A percentile compares a stretch with the other conserved stretches of the same genome.
Conservation (phyloP, 176 grass and related monocot species). For the Stipa capillata region DNA sequence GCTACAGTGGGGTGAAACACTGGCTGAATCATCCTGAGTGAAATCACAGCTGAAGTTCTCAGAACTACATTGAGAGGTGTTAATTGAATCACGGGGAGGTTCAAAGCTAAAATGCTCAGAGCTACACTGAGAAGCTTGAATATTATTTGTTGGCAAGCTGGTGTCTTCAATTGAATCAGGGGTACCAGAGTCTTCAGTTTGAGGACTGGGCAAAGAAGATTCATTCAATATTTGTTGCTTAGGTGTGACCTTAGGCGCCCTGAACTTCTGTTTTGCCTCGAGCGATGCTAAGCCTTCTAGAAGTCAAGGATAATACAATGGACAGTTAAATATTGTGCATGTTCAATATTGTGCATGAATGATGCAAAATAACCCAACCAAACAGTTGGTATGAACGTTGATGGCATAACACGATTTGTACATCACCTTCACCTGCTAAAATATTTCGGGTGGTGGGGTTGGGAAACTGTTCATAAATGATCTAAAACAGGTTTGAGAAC, state of each 20-base stretch:
- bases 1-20: constrained; percentile 29
- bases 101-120: constrained; percentile 29
- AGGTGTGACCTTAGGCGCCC: constrained; percentile 59
- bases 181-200: constrained; percentile 40
- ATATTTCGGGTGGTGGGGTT: neutral
- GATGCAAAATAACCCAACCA: constrained; percentile 8
- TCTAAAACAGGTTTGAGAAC: neutral
- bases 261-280: constrained; percentile 91
- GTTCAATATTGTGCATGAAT: too few relatives aligned
- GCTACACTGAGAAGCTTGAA: constrained; percentile 39
- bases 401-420: neutral
- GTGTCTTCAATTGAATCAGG: constrained; percentile 51
- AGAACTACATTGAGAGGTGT: constrained; percentile 23
- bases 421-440: neutral
- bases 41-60: constrained; percentile 5
- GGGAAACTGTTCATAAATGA: neutral
- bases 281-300: constrained; percentile 77
- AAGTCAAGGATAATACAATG: constrained; percentile 50
- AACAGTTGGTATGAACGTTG: neutral
- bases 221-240: constrained; percentile 39
- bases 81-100: neutral
- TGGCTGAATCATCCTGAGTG: constrained; percentile 1
- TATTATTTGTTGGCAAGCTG: constrained; percentile 39
- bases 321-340: neutral
- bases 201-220: constrained; percentile 31